Base-by-base conservation (phyloP, 805 yeast genomes). In the Ogataea methylovora region DNA sequence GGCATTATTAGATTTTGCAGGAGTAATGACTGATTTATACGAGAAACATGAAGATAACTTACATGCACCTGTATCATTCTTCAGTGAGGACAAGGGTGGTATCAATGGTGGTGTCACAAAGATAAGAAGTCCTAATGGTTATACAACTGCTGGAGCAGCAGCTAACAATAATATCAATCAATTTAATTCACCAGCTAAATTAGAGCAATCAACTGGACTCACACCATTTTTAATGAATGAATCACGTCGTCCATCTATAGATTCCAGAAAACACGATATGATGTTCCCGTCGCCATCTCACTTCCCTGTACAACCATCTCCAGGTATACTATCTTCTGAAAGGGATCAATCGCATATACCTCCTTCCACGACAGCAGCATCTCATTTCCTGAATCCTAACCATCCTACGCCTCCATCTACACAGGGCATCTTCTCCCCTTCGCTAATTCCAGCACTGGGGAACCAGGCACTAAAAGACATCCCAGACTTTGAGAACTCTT, bases 1-100 rank as follows among this genome's bases (percentile, higher is more conserved):
- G 49, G 63, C 73, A 22, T 72, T 82, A 11, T 55, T 83, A 30
- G 87, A 83, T 51, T 79, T 81, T 53, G 76, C 76, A 54, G 79
- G 79, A 5, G 66, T 73, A 8, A 76, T 81, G 80, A 52, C 56
- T 19, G 72, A 67, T 16, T 60, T 82, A 29, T 63, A 80, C 4
- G 50, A 54, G 5, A 77, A 74, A 44, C 84, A 79, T 51, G 73
- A 73, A 28, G 82, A 76, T 41, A 68, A 65, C 34, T 35, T 50
- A 13, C 33, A 24, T 19, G 49, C 52, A 3, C 60, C 63, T 4
- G 32, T 39, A 12, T 42, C 54, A 13, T 44, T 41, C 14, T 34
- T 54, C 8, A 18, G 22, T 13, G 38, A 34, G 16, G 18, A 13
- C 4, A 27, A 27, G 6, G 11, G 20, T n/a, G 18, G 11, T 4